Percentiles rank a stretch among this genome's conserved stretches.
Evolutionary conservation across 2,329 filamentous ascomycete genomes (phyloP).

Genomic region (Claviceps arundinis): DNA sequence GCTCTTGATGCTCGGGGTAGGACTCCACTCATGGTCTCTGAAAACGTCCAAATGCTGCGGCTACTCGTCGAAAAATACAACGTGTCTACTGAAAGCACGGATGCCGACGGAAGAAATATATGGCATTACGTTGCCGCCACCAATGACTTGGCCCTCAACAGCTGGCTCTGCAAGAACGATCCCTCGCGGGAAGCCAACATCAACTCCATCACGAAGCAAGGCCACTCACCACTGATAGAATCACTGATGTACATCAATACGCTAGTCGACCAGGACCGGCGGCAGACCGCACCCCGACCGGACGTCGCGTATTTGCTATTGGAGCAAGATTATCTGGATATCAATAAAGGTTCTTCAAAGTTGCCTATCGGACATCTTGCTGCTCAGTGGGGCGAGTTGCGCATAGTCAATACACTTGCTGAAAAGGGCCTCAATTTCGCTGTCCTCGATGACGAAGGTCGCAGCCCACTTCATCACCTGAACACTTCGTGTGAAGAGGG

Average conservation of each 20-base stretch:
- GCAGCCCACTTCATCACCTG: slow-evolving; percentile 13
- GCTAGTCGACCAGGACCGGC: neutral
- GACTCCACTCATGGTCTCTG: slow-evolving; percentile 23
- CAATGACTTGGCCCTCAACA: slow-evolving; percentile 16
- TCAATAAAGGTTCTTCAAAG: slow-evolving; percentile 6
- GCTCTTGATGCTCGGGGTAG: slow-evolving; percentile 15
- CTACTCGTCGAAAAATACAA: slow-evolving; percentile 15
- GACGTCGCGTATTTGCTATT: slow-evolving; percentile 10
- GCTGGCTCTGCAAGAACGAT: slow-evolving; percentile 19
- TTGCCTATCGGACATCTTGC: slow-evolving; percentile 3
- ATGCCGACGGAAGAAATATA: slow-evolving; percentile 20
- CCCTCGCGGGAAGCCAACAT: slow-evolving; percentile 16
- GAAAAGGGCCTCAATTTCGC: slow-evolving; percentile 9
- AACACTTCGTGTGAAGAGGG: slow-evolving; percentile 13
- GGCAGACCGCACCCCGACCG: neutral
- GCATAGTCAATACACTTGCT: slow-evolving; percentile 12
- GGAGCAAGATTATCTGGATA: slow-evolving; percentile 4
- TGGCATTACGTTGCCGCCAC: slow-evolving; percentile 25
- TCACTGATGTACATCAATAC: slow-evolving; percentile 13
- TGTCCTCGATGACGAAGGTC: slow-evolving; percentile 6
- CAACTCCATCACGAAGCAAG: slow-evolving; percentile 7
- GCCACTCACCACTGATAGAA: slow-evolving; percentile 19
- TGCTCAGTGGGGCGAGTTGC: slow-evolving; percentile 16
- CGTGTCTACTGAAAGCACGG: slow-evolving; percentile 16
- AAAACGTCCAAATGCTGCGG: slow-evolving; percentile 13